These are phyloP conservation scores for Ganoderma lucidum DNA, from an alignment of 1,284 basidiomycete species.

Conservation along the genomic window DNA sequence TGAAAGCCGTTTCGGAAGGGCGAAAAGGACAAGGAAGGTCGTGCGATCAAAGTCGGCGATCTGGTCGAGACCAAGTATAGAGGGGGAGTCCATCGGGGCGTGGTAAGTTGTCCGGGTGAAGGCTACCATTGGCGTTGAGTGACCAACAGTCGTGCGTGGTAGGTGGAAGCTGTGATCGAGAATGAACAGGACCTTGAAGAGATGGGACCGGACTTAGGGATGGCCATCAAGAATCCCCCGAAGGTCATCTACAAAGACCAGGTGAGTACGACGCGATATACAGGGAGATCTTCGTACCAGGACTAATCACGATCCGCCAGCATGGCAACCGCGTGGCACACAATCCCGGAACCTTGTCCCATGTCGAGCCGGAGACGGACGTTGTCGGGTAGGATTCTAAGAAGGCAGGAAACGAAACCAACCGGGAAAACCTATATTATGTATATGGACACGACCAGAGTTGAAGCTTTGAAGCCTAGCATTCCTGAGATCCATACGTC, in stretches of 20 bases:
- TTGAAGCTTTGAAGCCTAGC: not conserved
- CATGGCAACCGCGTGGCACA: constrained; percentile 32
- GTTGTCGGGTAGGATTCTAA: not conserved
- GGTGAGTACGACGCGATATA: constrained; percentile 10
- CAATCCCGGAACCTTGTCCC: constrained; percentile 34
- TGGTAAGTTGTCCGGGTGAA: constrained; percentile 18
- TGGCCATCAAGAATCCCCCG: constrained; percentile 36
- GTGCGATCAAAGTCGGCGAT: constrained; percentile 35
- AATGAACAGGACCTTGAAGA: constrained; percentile 28
- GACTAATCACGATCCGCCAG: constrained; percentile 11
- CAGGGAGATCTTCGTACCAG: not conserved
- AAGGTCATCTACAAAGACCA: constrained; percentile 35
- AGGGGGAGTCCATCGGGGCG: constrained; percentile 36
- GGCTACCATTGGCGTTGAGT: not conserved
- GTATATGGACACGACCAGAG: not conserved
- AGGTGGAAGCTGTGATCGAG: constrained; percentile 35
- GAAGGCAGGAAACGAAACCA: too few relatives aligned
- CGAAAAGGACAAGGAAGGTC: constrained; percentile 28
- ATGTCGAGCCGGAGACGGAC: constrained; percentile 19
- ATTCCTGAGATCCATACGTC: not conserved
- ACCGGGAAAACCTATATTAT: not conserved
- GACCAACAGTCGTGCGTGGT: not conserved
- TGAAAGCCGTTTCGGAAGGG: constrained; percentile 10
- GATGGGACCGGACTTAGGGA: constrained; percentile 25
- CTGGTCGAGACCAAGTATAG: constrained; percentile 34